These are phyloP conservation scores for Ophiostoma tasmaniense DNA, from an alignment of 2,329 filamentous ascomycete genomes.

Conservation along the genomic window DNA sequence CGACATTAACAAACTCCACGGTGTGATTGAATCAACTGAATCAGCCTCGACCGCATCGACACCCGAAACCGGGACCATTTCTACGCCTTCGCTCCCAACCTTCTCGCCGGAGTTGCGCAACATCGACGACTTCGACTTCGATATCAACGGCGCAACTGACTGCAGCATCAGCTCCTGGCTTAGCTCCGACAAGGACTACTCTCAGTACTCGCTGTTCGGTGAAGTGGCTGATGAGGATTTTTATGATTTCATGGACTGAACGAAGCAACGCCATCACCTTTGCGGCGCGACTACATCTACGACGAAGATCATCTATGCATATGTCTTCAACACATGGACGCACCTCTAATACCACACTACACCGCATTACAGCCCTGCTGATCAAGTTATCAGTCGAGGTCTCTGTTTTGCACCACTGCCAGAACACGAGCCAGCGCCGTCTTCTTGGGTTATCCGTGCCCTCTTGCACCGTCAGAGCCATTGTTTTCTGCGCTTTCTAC, in stretches of 20 bases:
- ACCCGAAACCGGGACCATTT: neutral
- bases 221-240: conserved; percentile 5
- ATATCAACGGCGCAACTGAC: neutral
- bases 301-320: neutral
- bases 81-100: neutral
- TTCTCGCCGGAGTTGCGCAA: neutral
- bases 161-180: neutral
- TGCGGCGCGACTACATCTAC: neutral
- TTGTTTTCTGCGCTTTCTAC: neutral
- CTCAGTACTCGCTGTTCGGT: neutral
- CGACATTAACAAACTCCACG: neutral
- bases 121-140: neutral
- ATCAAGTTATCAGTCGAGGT: neutral
- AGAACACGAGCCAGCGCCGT: neutral
- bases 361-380: neutral
- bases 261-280: neutral
- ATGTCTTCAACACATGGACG: neutral
- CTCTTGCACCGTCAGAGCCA: neutral
- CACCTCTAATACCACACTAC: neutral
- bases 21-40: neutral
- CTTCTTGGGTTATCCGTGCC: neutral
- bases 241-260: conserved; percentile 18
- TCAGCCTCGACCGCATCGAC: neutral
- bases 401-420: neutral
- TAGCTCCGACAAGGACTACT: neutral